These are phyloP conservation scores for Brassica balearica DNA, from an alignment of 441 rosid species.

Conservation along the genomic window DNA sequence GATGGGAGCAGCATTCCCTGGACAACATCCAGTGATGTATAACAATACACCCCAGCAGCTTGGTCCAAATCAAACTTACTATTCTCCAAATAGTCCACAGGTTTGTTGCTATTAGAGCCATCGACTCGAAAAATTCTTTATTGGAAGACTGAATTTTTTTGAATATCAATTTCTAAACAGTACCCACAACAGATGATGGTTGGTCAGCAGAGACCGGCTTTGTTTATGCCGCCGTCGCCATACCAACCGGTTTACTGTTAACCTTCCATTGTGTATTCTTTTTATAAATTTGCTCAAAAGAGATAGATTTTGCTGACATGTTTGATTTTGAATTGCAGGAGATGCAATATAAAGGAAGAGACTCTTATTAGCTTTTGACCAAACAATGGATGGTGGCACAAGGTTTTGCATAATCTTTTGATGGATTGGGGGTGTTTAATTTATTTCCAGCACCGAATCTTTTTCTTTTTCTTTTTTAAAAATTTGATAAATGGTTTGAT, in stretches of 20 bases:
- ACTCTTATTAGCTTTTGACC: conserved; percentile 41
- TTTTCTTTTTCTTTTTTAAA: too few relatives aligned
- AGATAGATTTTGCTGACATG: conserved; percentile 13
- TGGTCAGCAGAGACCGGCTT: conserved; percentile 40
- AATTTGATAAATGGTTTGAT: too few relatives aligned
- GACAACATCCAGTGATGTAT: conserved; percentile 70
- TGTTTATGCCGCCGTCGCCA: conserved; percentile 43
- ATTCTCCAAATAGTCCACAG: conserved; percentile 81
- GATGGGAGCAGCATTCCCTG: conserved; percentile 70
- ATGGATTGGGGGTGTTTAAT: too few relatives aligned
- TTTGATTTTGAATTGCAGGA: conserved; percentile 35
- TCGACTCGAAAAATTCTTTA: background rate
- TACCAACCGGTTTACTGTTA: conserved; percentile 37
- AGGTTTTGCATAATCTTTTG: too few relatives aligned
- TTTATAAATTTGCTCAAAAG: background rate
- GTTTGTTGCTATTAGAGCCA: conserved; percentile 16
- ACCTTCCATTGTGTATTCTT: background rate
- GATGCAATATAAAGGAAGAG: conserved; percentile 44
- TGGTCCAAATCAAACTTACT: conserved; percentile 58
- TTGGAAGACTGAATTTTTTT: background rate
- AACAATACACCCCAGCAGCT: conserved; percentile 69
- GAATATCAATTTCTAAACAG: conserved; percentile 18
- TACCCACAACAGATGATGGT: conserved; percentile 39
- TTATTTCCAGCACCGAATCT: too few relatives aligned
- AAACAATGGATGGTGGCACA: conserved; percentile 26